These are phyloP conservation scores for Westerdykella ornata DNA, from an alignment of 2,329 filamentous ascomycete genomes.

Conservation along the genomic window DNA sequence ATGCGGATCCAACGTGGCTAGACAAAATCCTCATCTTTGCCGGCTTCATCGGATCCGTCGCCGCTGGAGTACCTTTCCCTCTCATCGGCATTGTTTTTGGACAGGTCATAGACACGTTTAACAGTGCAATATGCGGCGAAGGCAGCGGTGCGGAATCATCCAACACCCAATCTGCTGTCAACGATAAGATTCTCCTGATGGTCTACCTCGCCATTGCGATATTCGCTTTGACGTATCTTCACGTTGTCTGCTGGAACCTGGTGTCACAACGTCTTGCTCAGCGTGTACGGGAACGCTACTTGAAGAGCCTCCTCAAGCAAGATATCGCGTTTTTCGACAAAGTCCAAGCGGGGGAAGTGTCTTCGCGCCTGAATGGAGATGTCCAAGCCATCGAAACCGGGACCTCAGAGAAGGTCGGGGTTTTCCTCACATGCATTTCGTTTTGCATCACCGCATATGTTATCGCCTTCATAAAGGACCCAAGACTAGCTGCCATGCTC, in stretches of 20 bases:
- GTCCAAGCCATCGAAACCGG: conserved; percentile 61
- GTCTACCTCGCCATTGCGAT: conserved; percentile 59
- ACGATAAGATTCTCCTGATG: conserved; percentile 54
- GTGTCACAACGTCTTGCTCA: conserved; percentile 58
- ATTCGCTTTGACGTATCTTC: conserved; percentile 58
- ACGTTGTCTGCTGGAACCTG: conserved; percentile 59
- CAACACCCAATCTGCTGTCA: conserved; percentile 42
- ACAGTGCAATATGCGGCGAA: conserved; percentile 49
- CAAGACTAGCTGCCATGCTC: conserved; percentile 57
- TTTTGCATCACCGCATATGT: conserved; percentile 63
- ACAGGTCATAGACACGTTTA: conserved; percentile 56
- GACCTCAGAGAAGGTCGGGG: conserved; percentile 64
- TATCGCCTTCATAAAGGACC: conserved; percentile 60
- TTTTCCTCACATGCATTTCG: conserved; percentile 54
- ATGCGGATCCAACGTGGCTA: conserved; percentile 35
- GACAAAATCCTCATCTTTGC: conserved; percentile 30
- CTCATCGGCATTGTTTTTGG: conserved; percentile 60
- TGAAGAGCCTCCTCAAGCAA: conserved; percentile 53
- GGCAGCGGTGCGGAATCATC: conserved; percentile 8
- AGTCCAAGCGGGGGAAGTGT: conserved; percentile 56
- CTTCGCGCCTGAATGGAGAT: conserved; percentile 57
- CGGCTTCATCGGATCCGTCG: conserved; percentile 46
- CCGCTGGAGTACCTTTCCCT: conserved; percentile 57
- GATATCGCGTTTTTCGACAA: conserved; percentile 60
- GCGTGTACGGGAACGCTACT: conserved; percentile 55